Evolutionary conservation across 306 rosid species (phyloP).

Genomic region (Quercus robur): DNA sequence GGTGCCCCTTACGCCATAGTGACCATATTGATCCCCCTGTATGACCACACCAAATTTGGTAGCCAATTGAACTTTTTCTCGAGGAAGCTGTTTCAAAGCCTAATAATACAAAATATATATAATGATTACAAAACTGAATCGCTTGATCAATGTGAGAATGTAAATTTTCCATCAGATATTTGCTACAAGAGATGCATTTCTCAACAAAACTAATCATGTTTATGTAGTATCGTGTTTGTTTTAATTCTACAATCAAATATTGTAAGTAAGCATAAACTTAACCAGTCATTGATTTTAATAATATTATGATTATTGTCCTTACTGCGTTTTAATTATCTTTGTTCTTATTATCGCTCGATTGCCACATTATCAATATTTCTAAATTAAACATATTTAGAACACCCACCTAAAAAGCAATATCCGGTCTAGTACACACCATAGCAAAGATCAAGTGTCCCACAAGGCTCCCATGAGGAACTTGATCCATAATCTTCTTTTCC

Average conservation of each 20-base stretch:
- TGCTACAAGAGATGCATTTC: neutral
- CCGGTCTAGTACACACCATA: no score
- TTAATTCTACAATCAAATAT: no score
- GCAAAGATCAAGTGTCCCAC: no score
- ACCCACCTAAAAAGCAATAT: no score
- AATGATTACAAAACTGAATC: neutral
- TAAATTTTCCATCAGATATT: neutral
- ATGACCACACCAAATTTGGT: slow-evolving; percentile 57
- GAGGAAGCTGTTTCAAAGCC: slow-evolving; percentile 71
- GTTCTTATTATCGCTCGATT: neutral
- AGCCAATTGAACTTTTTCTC: slow-evolving; percentile 64
- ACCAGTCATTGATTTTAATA: no score
- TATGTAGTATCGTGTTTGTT: no score
- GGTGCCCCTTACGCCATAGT: slow-evolving; percentile 40
- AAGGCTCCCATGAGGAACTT: no score
- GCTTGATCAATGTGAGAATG: no score
- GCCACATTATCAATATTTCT: neutral
- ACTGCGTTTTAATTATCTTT: neutral
- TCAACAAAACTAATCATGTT: neutral
- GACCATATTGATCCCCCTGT: slow-evolving; percentile 12
- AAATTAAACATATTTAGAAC: no score
- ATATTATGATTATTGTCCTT: no score
- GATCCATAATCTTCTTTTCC: no score
- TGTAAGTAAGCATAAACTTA: no score
- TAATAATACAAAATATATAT: slow-evolving; percentile 16